Base-by-base conservation (phyloP, 352 stramenopile genomes). In the Phytopythium sindhum region DNA sequence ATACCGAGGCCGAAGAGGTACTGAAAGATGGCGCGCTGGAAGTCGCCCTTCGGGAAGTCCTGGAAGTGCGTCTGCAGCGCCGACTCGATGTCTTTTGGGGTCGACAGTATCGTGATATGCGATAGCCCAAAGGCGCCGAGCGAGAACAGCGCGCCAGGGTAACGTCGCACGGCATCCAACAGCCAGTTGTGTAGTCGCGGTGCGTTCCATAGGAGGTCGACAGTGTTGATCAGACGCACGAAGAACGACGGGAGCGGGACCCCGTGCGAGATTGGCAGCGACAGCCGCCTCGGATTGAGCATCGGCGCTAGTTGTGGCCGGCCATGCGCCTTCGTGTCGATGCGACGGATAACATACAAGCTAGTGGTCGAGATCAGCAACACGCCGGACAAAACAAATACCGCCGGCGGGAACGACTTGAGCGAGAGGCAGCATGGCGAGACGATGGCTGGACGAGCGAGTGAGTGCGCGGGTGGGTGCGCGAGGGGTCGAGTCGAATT, bases 51-150 rank as follows among this genome's bases (percentile, higher is more conserved):
- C 4, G 70, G 64, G 60, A 92, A 94, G 57, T 75, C 84, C 48
- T 87, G 71, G 57, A 92, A 94, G 17, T 92, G 67, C 29, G 67
- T 84, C 57, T 84, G 80, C 56, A 80, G 63, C 39, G 84, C 74
- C 42, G 82, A 73, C 31, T 88, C 79, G 31, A 86, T 71, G 0
- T 61, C 58, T 41, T 79, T 29, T 19, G 67, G 66, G 8, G 70
- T 85, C n/a, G 65, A 81, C 2, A 87, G 9, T 8, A 84, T 44
- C 17, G 63, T 69, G 47, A 75, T 62, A 10, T 81, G 65, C 5
- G 64, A 65, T 0, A 65, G 71, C 8, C 70, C 70, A 5, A 77
- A 53, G 15, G 70, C 64, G 31, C 67, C 58, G 8, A 87, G 33
- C 39, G 73, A 45, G 12, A 75, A 68, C 15, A 75, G 69, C 35